Evolutionary conservation across 2,329 filamentous ascomycete genomes (phyloP), one percentile per base, ranked within the genome.

Genomic region (Monosporascus sp.): DNA sequence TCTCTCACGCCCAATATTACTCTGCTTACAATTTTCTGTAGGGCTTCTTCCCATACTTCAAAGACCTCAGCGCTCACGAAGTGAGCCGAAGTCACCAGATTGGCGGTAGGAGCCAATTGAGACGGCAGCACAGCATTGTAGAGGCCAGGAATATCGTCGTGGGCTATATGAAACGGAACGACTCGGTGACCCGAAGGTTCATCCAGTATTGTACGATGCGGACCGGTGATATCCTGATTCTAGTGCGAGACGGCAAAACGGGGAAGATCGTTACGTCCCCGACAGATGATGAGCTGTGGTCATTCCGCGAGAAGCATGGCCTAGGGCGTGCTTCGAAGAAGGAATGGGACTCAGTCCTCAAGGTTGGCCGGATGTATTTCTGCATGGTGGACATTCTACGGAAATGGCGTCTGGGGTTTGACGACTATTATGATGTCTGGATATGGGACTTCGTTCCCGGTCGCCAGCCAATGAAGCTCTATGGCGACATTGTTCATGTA

Each of bases 161-260:
- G n/a, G 65, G 62, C 6, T 57, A 69, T n/a, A 69, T 68, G 65
- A 68, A 63, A 48, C 64, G 66, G 2, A 65, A 67, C 35, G 65
- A 67, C 47, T 60, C 65, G 7, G 58, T 64, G 3, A 66, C 64
- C 5, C 63, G 63, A n/a, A 61, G 65, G 3, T 68, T 68, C 48
- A 64, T 68, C 16, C 63, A 68, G 45, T 67, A 67, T 40, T 60
- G 58, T 47, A 56, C 59, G 16, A 66, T 68, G 65, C 60, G 61
- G 37, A 53, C 61, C 5, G 58, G 65, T 7, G 63, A 65, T 26
- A 2, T 63, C 5, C 50, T 67, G 14, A 56, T 68, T 20, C 57
- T 64, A 4, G 65, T 68, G 38, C 56, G 61, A 37, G 66, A 68
- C 27, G 65, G 65, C 22, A 64, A 57, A 48, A 68, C 63, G 8